Conservation (phyloP, 495 filamentous ascomycete genomes). For the Xylaria sp. region DNA sequence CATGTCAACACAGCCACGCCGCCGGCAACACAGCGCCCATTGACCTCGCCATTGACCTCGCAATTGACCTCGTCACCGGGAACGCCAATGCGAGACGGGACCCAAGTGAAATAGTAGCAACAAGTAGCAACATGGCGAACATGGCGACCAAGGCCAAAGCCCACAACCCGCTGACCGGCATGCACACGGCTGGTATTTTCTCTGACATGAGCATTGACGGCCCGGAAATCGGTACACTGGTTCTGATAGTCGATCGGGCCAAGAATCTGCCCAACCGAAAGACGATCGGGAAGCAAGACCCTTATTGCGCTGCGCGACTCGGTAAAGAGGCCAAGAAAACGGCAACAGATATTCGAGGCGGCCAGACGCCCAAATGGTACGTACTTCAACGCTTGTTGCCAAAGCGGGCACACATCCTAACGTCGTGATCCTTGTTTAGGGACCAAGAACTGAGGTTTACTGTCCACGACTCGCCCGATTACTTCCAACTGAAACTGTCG, state of each 20-base stretch:
- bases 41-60: not conserved
- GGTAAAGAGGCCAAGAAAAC: conserved; percentile 99
- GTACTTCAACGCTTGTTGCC: conserved; percentile 37
- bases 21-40: not conserved
- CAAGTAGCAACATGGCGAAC: too few species aligned
- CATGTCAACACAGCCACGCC: conserved; percentile 4
- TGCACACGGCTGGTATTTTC: conserved; percentile 93
- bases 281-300: conserved; percentile 98
- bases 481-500: conserved; percentile 90
- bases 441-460: conserved; percentile 96
- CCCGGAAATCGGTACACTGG: conserved; percentile 90
- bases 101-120: conserved; percentile 4
- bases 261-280: conserved; percentile 97
- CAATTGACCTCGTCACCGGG: not conserved
- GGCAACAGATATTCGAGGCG: conserved; percentile 89
- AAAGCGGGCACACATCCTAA: conserved; percentile 1
- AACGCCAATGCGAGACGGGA: conserved; percentile 12
- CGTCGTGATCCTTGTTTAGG: conserved; percentile 58
- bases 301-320: conserved; percentile 91
- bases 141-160: conserved; percentile 57
- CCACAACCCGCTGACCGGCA: conserved; percentile 48
- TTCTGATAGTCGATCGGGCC: conserved; percentile 87
- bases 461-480: conserved; percentile 96
- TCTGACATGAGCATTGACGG: conserved; percentile 96
- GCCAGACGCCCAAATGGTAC: conserved; percentile 95